phyloP scores from a whole-genome alignment of 2,329 filamentous ascomycete genomes.

The Septoria linicola region DNA sequence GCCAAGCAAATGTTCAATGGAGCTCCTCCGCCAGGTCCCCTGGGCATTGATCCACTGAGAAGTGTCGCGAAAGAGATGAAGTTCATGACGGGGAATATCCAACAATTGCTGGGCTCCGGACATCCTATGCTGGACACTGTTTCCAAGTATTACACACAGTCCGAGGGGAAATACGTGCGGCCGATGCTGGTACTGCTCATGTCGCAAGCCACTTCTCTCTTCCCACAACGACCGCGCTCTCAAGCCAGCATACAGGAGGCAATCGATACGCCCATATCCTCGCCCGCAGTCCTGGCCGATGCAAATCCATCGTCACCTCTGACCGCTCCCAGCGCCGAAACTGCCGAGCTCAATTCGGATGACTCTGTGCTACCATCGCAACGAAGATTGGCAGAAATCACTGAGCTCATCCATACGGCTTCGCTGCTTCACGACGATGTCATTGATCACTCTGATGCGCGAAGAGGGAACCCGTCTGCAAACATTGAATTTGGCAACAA shows the following conservation, averaged over 20 bases:
- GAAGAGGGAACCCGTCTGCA: conserved; percentile 80
- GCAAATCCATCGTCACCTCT: conserved; percentile 70
- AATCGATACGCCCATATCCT: conserved; percentile 63
- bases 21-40: conserved; percentile 61
- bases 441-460: conserved; percentile 85
- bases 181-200: conserved; percentile 94
- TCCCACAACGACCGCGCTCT: conserved; percentile 58
- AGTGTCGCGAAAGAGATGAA: conserved; percentile 96
- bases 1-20: conserved; percentile 71
- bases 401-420: conserved; percentile 94
- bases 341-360: conserved; percentile 44
- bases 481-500: conserved; percentile 98
- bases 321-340: conserved; percentile 51
- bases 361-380: conserved; percentile 86
- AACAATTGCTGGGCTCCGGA: conserved; percentile 86
- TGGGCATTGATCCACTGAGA: conserved; percentile 82
- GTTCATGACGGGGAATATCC: conserved; percentile 89
- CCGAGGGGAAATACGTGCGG: conserved; percentile 94
- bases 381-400: conserved; percentile 89
- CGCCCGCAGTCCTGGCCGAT: conserved; percentile 67
- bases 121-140: conserved; percentile 92
- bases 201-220: conserved; percentile 88
- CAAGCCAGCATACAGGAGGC: conserved; percentile 35
- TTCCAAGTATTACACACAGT: conserved; percentile 96
- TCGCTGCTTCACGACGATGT: conserved; percentile 97